Evolutionary conservation across 2,329 filamentous ascomycete species (phyloP).

Genomic region (Chrysosporium queenslandicum): DNA sequence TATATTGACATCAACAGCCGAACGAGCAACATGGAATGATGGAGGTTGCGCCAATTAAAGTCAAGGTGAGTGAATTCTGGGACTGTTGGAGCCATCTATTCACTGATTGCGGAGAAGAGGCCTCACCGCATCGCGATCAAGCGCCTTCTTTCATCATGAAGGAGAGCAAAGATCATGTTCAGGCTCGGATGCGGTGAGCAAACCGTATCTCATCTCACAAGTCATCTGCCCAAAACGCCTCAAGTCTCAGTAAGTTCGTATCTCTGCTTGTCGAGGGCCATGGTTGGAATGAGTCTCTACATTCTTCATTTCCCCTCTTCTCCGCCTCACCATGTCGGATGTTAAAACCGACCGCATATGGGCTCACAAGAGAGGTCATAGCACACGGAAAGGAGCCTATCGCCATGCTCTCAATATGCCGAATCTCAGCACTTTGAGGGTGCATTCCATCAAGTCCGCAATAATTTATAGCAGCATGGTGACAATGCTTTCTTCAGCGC

Average conservation of each 20-base stretch:
- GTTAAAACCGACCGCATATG: constrained; percentile 1
- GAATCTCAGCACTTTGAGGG: background rate
- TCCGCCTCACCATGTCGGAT: constrained; percentile 6
- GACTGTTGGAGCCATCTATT: background rate
- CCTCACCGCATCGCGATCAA: constrained; percentile 5
- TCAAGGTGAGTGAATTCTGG: background rate
- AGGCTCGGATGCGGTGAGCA: constrained; percentile 9
- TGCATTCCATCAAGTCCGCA: background rate
- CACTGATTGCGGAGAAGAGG: background rate
- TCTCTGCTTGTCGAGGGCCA: background rate
- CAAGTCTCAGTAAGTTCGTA: background rate
- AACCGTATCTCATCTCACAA: background rate
- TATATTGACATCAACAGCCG: background rate
- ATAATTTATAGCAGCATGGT: background rate
- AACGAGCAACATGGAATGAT: background rate
- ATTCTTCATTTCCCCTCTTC: background rate
- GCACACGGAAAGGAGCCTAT: background rate
- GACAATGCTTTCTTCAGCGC: background rate
- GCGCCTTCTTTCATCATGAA: background rate
- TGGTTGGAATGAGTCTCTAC: background rate
- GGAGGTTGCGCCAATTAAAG: background rate
- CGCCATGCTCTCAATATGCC: background rate
- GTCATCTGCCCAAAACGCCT: constrained; percentile 3
- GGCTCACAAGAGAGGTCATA: constrained; percentile 1
- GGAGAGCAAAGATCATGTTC: background rate